Base-by-base conservation (phyloP, 257 asterid species). In the Solanum okadae region DNA sequence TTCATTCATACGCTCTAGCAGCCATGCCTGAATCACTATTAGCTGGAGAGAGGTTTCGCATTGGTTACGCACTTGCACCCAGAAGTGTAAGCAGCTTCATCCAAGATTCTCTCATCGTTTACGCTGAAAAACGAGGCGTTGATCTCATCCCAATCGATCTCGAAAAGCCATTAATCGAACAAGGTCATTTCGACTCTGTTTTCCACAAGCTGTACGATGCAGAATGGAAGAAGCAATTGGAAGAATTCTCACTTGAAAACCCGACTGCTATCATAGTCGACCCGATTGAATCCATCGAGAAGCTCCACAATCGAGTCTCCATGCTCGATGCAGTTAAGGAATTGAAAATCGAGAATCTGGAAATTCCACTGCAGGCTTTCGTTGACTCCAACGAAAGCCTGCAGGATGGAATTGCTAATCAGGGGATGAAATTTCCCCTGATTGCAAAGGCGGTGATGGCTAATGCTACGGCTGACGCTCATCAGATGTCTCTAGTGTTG, bases 41-140 rank as follows among this genome's bases (percentile, higher is more conserved):
- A 59, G 22, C 35, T 34, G 4, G 76, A 2, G 73, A 84, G 16
- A 90, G 93, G 35, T 93, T 87, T 88, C 93, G 95, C n/a, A 86
- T 96, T 33, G 98, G 95, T 23, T 96, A 94, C 88, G 98, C 98
- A 4, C 92, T 96, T 65, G 92, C 93, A 27, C 97, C 94, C 3
- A 93, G 93, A 91, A 96, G 95, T 86, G 90, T 93, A 6, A 88
- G 89, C 63, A 96, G 93, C 85, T 90, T 95, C 79, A 92, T 95
- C 13, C 92, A 91, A 37, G 94, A 94, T 42, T 93, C 98, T 23
- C 96, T 96, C 84, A 9, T 92, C 67, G 83, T 84, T 79, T 91
- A 72, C 71, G 95, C 99, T 6, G 76, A 87, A 22, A 86, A 92
- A 40, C 91, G 91, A 35, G 95, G 98, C 42, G 90, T 96, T 77